phyloP scores from a whole-genome alignment of 2,329 filamentous ascomycete genomes.

The Parasarocladium wereldwijsianum region DNA sequence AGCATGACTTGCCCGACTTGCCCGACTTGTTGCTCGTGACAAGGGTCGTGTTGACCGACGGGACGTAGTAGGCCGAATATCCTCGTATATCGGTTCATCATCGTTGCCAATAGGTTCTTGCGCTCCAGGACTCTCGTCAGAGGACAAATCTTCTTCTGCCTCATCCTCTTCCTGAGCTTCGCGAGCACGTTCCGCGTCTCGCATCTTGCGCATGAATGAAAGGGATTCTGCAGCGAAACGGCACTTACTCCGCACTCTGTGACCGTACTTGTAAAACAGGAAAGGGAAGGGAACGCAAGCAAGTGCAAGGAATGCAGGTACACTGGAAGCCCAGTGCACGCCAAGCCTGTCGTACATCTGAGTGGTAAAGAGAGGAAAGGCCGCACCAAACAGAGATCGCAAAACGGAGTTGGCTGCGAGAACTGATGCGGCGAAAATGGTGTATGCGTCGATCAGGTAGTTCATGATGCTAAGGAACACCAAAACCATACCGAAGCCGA shows the following conservation, averaged over 20 bases:
- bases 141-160: background rate
- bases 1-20: constrained; percentile 1
- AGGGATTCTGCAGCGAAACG: constrained; percentile 5
- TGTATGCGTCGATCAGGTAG: constrained; percentile 51
- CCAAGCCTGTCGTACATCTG: constrained; percentile 38
- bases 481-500: constrained; percentile 39
- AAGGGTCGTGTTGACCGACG: background rate
- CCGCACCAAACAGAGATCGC: constrained; percentile 52
- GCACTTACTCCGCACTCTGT: constrained; percentile 5
- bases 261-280: constrained; percentile 54
- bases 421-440: constrained; percentile 56
- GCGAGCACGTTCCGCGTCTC: constrained; percentile 2
- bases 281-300: constrained; percentile 57
- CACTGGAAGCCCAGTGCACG: constrained; percentile 55
- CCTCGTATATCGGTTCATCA: background rate
- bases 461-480: constrained; percentile 45
- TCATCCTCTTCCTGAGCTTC: constrained; percentile 1
- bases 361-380: constrained; percentile 53
- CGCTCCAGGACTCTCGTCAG: background rate
- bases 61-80: background rate
- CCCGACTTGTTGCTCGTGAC: background rate
- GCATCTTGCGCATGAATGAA: constrained; percentile 6
- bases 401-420: constrained; percentile 54
- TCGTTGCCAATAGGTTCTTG: background rate
- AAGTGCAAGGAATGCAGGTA: constrained; percentile 56